Evolutionary conservation across 2,329 filamentous ascomycete species (phyloP).

Genomic region (Fusarium haematococcum): DNA sequence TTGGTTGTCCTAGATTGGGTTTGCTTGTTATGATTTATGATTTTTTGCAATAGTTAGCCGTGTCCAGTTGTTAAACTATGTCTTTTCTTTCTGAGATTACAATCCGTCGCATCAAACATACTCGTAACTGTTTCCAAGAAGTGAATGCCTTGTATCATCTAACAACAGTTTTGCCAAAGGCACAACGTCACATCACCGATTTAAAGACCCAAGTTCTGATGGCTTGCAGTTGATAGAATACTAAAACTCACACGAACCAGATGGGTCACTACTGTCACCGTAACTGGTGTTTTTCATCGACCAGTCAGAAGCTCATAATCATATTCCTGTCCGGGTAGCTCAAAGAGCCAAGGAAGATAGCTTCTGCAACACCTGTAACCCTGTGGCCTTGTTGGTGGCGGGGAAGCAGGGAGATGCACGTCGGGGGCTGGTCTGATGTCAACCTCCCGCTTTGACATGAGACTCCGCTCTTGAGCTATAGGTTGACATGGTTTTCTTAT

Average conservation of each 20-base stretch:
- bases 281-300: neutral
- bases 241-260: neutral
- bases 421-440: neutral
- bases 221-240: neutral
- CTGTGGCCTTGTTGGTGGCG: neutral
- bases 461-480: neutral
- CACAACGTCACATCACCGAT: no score
- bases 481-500: neutral
- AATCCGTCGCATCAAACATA: neutral
- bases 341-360: neutral
- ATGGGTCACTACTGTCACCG: neutral
- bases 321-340: neutral
- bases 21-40: constrained; percentile 6
- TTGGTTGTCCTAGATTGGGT: neutral
- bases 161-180: neutral
- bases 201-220: neutral
- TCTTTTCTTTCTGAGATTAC: neutral
- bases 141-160: neutral
- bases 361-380: neutral
- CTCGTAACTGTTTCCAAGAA: neutral
- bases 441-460: neutral
- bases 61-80: neutral
- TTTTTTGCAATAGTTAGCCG: constrained; percentile 41
- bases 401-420: neutral
- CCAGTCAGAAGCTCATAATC: neutral